Conservation (phyloP, 2,329 filamentous ascomycete species). For the Epichloe amarillans region DNA sequence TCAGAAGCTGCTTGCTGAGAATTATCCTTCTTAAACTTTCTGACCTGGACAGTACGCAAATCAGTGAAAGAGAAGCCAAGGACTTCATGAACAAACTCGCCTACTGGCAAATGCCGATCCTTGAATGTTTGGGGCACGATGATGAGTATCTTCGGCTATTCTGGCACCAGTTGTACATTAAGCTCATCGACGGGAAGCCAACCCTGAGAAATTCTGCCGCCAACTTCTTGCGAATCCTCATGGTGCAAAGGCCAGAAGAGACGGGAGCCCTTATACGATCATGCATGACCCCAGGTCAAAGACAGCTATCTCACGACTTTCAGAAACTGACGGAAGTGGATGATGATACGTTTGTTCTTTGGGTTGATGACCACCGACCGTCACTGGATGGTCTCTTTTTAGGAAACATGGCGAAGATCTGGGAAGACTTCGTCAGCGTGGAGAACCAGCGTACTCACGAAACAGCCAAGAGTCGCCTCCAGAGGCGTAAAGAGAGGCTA, state of each 20-base stretch:
- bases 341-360: constrained; percentile 73
- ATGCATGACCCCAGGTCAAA: constrained; percentile 56
- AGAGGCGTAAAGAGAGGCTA: constrained; percentile 69
- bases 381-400: constrained; percentile 76
- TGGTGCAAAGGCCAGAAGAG: constrained; percentile 86
- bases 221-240: constrained; percentile 77
- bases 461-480: constrained; percentile 53
- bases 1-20: constrained; percentile 65
- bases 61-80: constrained; percentile 47
- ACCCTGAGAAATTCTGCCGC: constrained; percentile 63
- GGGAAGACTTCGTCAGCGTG: constrained; percentile 73
- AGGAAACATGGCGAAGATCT: constrained; percentile 63
- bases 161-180: constrained; percentile 86
- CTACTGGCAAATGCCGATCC: constrained; percentile 90
- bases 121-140: constrained; percentile 64
- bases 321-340: constrained; percentile 77
- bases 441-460: constrained; percentile 76
- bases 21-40: constrained; percentile 71
- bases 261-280: constrained; percentile 61
- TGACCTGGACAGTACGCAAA: constrained; percentile 57
- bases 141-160: constrained; percentile 74
- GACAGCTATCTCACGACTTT: constrained; percentile 61
- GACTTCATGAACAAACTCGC: constrained; percentile 72
- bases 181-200: constrained; percentile 58
- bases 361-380: constrained; percentile 71